A percentile compares a stretch with the other conserved stretches of the same genome.
These are phyloP conservation scores for Ophiostoma sp. DNA, from an alignment of 2,329 filamentous ascomycete genomes.

Conservation along the genomic window DNA sequence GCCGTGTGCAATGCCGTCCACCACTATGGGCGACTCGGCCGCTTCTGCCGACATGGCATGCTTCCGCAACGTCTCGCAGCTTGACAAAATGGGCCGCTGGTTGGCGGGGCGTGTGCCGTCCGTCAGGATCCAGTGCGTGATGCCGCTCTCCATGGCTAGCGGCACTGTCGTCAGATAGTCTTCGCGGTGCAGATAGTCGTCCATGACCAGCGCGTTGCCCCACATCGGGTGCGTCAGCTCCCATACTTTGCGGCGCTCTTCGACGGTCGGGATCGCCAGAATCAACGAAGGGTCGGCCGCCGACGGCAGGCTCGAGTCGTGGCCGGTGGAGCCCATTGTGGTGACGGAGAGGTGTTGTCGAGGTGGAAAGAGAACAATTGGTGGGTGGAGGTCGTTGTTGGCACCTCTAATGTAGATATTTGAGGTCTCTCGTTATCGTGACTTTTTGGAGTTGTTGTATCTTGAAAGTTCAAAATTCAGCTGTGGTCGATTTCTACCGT, in stretches of 20 bases:
- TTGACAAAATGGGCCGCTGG: slow-evolving; percentile 57
- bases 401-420: not conserved
- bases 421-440: not conserved
- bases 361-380: not conserved
- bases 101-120: slow-evolving; percentile 42
- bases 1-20: slow-evolving; percentile 67
- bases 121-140: slow-evolving; percentile 66
- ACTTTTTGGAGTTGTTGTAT: not conserved
- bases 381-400: not conserved
- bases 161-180: slow-evolving; percentile 57
- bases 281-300: slow-evolving; percentile 42
- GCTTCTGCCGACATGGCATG: slow-evolving; percentile 42
- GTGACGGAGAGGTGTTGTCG: not conserved
- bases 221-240: slow-evolving; percentile 57
- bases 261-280: slow-evolving; percentile 57
- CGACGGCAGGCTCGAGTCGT: slow-evolving; percentile 36
- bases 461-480: not conserved
- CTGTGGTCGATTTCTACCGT: not conserved
- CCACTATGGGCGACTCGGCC: slow-evolving; percentile 19
- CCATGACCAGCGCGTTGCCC: slow-evolving; percentile 56
- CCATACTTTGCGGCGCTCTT: slow-evolving; percentile 58
- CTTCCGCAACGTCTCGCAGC: slow-evolving; percentile 66
- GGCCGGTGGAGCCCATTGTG: slow-evolving; percentile 39
- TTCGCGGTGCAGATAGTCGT: slow-evolving; percentile 62
- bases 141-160: slow-evolving; percentile 58